Conservation (phyloP, 805 yeast genomes). For the Saturnispora besseyi region DNA sequence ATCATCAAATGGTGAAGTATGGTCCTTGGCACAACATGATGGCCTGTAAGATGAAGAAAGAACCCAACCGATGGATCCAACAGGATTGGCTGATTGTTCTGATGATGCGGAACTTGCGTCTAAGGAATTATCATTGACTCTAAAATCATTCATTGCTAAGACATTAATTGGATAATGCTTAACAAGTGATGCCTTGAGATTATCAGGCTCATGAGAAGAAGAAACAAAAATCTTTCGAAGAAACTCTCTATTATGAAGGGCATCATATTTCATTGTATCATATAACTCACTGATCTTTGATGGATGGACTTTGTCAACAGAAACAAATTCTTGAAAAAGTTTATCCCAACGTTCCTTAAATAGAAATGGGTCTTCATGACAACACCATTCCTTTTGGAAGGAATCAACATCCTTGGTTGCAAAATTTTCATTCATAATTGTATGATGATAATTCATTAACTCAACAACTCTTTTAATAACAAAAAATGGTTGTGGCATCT, state of each 20-base stretch:
- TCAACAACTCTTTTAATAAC: slow-evolving; percentile 93
- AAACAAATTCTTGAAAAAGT: slow-evolving; percentile 80
- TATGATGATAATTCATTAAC: slow-evolving; percentile 84
- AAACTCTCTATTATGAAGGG: slow-evolving; percentile 87
- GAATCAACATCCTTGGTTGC: slow-evolving; percentile 51
- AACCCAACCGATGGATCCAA: slow-evolving; percentile 72
- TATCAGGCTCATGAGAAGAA: slow-evolving; percentile 27
- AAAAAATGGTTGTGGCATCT: slow-evolving; percentile 93
- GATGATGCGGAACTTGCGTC: slow-evolving; percentile 19
- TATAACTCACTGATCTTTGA: slow-evolving; percentile 92
- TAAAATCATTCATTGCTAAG: slow-evolving; percentile 68
- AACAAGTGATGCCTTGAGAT: slow-evolving; percentile 43
- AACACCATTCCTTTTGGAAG: slow-evolving; percentile 86
- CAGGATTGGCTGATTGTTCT: slow-evolving; percentile 24
- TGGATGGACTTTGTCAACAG: slow-evolving; percentile 95
- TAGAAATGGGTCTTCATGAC: slow-evolving; percentile 86
- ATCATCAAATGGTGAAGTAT: slow-evolving; percentile 57
- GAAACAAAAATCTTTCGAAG: slow-evolving; percentile 75
- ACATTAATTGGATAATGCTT: slow-evolving; percentile 67
- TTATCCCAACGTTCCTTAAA: slow-evolving; percentile 98
- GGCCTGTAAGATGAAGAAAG: slow-evolving; percentile 29
- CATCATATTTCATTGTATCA: slow-evolving; percentile 98
- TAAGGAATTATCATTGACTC: slow-evolving; percentile 38
- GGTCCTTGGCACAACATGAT: slow-evolving; percentile 11
- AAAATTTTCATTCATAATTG: slow-evolving; percentile 75